A percentile compares a stretch with the other conserved stretches of the same genome.
Evolutionary conservation across 73 alveolate species (phyloP).

Genomic region (Symbiodinium natans): DNA sequence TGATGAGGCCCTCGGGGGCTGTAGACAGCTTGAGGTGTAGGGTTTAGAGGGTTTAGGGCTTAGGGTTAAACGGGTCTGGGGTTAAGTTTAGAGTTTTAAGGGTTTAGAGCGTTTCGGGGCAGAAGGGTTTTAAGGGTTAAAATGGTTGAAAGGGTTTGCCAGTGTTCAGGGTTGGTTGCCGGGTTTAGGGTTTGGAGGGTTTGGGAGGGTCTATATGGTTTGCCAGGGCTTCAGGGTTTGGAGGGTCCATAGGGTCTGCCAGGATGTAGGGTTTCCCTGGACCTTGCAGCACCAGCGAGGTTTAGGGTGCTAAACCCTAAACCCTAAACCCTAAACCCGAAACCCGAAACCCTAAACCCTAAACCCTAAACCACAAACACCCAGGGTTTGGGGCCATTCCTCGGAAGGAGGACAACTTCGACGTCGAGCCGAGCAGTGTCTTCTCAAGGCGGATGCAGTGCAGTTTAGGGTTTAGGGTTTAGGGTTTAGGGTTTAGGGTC

Average conservation of each 20-base stretch:
- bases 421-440: not conserved
- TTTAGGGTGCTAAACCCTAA: not conserved
- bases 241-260: not conserved
- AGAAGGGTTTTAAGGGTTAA: no score
- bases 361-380: not conserved
- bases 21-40: not conserved
- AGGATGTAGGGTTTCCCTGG: not conserved
- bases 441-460: not conserved
- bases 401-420: not conserved
- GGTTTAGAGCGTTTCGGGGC: no score
- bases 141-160: no score
- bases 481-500: no score
- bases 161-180: no score
- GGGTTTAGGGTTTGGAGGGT: no score
- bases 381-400: not conserved
- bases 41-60: not conserved
- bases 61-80: not conserved
- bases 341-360: not conserved
- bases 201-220: no score
- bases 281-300: not conserved
- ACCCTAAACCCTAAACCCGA: not conserved
- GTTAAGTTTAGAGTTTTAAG: not conserved
- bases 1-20: not conserved
- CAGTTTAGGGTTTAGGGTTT: not conserved
- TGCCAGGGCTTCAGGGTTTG: not conserved